Evolutionary conservation across 192 early-diverging fungal species (phyloP), one percentile per base, ranked within the genome.

Genomic region (Spizellomyces sp.): DNA sequence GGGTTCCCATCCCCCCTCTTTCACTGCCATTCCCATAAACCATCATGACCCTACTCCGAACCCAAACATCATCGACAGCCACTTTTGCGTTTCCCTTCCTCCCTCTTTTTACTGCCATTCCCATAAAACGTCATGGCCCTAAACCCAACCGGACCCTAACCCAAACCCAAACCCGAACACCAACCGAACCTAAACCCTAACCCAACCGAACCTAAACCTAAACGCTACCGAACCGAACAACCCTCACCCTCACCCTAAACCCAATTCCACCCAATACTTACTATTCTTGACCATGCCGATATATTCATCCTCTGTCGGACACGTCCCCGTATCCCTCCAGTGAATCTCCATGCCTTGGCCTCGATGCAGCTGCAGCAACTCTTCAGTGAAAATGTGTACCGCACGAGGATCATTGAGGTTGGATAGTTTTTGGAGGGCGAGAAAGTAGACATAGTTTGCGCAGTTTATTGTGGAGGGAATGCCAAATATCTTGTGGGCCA

Each of bases 291-390:
- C 92, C 96, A 99, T 99, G 48, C 92, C 84, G 71, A 99, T 74
- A 68, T 95, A 99, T 67, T 98, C 91, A 12, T 90, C 86, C 75
- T 99, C 95, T 14, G 89, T 90, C 0, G 98, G 98, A 81, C 96
- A 98, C 4, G 86, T 91, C 55, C 90, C 72, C 22, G 86, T 90
- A 56, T 99, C 98, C 44, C 98, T 83, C 94, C 95, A 99, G 62
- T 94, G 93, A 19, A 99, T 80, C 60, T 99, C 98, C 93, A 96
- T 94, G 14, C 98, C 98, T 83, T 99, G 98, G 5, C 98, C 98
- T 17, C 89, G 82, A 74, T 99, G 98, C 63, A 98, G 75, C 62
- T 92, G 90, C 42, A 98, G 56, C 44, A 99, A 76, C 80, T 99
- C 95, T 56, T 94, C 91, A 70, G 95, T 93, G 77, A 94, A 99